Conservation (phyloP, 108 stramenopile species). For the Seminavis robusta region DNA sequence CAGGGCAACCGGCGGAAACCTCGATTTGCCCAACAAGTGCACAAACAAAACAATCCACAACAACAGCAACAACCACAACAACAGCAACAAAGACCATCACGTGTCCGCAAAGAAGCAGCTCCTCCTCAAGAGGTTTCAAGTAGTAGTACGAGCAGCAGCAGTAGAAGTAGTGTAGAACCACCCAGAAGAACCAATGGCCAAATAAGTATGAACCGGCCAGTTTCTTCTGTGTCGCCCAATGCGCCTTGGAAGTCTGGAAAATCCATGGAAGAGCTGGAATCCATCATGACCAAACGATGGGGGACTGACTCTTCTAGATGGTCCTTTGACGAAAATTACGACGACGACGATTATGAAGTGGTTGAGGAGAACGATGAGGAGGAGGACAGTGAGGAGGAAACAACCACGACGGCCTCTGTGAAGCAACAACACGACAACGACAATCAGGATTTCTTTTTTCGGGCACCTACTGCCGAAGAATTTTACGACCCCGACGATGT, state of each 20-base stretch:
- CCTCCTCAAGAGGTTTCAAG: too few relatives aligned
- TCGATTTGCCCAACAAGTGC: constrained; percentile 9
- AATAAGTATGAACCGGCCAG: too few relatives aligned
- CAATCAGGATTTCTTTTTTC: too few relatives aligned
- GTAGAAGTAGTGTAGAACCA: too few relatives aligned
- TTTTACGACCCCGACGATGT: constrained; percentile 58
- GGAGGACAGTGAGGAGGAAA: constrained; percentile 30
- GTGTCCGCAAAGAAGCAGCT: not conserved
- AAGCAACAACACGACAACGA: too few relatives aligned
- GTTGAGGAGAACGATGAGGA: constrained; percentile 29
- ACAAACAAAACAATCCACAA: constrained; percentile 1
- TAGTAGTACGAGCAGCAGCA: too few relatives aligned
- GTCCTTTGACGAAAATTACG: constrained; percentile 17
- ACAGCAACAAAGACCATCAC: not conserved
- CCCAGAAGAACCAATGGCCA: too few relatives aligned
- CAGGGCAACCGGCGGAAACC: too few relatives aligned
- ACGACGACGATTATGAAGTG: constrained; percentile 38
- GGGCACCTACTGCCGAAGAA: constrained; percentile 16
- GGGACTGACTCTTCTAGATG: constrained; percentile 28
- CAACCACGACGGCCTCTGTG: not conserved
- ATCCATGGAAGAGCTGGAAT: constrained; percentile 80
- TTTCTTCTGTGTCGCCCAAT: too few relatives aligned
- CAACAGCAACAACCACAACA: not conserved
- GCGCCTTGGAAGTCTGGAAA: constrained; percentile 38
- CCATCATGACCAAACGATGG: constrained; percentile 59